A percentile compares a stretch with the other conserved stretches of the same genome.
phyloP scores from a whole-genome alignment of 805 yeast species.

The Maudiozyma bulderi region DNA sequence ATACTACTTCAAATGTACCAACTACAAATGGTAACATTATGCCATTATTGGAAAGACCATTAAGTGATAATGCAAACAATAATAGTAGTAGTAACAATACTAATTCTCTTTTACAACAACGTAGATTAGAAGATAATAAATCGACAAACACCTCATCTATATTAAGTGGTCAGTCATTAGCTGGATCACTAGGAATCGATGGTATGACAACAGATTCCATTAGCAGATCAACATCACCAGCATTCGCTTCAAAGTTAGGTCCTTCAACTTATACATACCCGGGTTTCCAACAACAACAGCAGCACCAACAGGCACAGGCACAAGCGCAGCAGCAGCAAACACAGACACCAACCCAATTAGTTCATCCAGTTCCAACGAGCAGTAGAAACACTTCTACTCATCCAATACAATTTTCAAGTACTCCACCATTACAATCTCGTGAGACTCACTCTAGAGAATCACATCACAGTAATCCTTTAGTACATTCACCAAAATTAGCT shows the following conservation, averaged over 20 bases:
- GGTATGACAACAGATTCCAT: not conserved
- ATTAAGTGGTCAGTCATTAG: not conserved
- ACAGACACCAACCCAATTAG: not conserved
- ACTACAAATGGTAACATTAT: not conserved
- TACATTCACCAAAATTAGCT: not conserved
- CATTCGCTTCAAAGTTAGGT: not conserved
- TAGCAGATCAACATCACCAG: not conserved
- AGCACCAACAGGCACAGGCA: not conserved
- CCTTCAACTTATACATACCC: conserved; percentile 13
- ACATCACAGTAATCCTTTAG: not conserved
- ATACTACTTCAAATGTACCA: not conserved
- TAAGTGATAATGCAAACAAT: not conserved
- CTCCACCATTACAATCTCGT: not conserved
- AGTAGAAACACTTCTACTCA: not conserved
- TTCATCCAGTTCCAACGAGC: conserved; percentile 1
- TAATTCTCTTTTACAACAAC: not conserved
- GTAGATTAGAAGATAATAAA: not conserved
- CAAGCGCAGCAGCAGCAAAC: conserved; percentile 1
- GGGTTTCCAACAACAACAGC: conserved; percentile 9
- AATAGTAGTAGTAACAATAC: no score
- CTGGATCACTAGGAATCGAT: not conserved
- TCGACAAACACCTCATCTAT: not conserved
- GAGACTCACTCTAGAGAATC: not conserved
- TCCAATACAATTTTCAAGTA: not conserved
- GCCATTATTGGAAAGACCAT: not conserved